phyloP scores from a whole-genome alignment of 2,329 filamentous ascomycete species.

The Diaporthe sp. region DNA sequence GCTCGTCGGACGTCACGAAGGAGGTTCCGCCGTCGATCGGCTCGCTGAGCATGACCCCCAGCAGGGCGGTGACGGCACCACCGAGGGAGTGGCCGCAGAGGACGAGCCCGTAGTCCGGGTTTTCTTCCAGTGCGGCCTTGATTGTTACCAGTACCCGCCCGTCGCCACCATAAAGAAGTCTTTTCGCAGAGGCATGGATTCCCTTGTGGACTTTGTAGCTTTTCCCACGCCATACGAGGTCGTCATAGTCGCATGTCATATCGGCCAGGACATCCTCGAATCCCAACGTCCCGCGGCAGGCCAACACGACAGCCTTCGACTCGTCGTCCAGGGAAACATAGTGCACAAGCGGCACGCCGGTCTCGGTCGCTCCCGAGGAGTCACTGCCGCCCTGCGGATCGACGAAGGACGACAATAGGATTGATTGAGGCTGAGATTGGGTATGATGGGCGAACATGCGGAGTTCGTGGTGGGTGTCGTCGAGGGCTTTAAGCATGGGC shows the following conservation, averaged over 20 bases:
- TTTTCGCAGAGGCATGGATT: slow-evolving; percentile 78
- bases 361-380: slow-evolving; percentile 73
- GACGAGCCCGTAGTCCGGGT: slow-evolving; percentile 77
- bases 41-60: slow-evolving; percentile 79
- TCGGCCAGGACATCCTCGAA: slow-evolving; percentile 82
- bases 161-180: slow-evolving; percentile 76
- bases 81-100: slow-evolving; percentile 79
- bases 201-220: slow-evolving; percentile 81
- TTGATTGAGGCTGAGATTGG: slow-evolving; percentile 67
- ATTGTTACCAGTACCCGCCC: slow-evolving; percentile 76
- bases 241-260: slow-evolving; percentile 81
- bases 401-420: slow-evolving; percentile 78
- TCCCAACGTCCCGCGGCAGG: slow-evolving; percentile 78
- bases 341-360: slow-evolving; percentile 78
- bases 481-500: slow-evolving; percentile 56
- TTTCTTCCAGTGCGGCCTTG: slow-evolving; percentile 74
- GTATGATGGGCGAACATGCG: slow-evolving; percentile 76
- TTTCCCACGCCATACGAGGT: slow-evolving; percentile 73
- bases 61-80: slow-evolving; percentile 76
- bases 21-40: slow-evolving; percentile 67
- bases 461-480: slow-evolving; percentile 70
- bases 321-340: slow-evolving; percentile 80
- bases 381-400: slow-evolving; percentile 78
- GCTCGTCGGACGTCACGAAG: slow-evolving; percentile 72
- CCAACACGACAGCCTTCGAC: slow-evolving; percentile 79